Evolutionary conservation across 192 early-diverging fungal genomes (phyloP).

Genomic region (Mortierella hygrophila): DNA sequence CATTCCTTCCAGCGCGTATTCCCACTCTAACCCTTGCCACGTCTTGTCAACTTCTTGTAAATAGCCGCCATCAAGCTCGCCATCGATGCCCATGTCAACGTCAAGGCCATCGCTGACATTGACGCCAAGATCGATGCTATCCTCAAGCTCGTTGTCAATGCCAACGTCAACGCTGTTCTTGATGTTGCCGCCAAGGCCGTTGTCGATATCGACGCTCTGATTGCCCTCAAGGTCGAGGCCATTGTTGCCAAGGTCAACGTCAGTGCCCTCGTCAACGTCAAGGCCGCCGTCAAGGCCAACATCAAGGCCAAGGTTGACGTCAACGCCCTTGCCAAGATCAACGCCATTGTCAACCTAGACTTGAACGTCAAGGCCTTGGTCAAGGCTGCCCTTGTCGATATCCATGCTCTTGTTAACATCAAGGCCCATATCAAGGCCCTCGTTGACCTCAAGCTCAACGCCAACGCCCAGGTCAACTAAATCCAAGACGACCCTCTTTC

Average conservation of each 20-base stretch:
- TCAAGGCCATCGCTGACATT: not conserved
- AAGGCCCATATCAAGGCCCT: not conserved
- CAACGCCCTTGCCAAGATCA: not conserved
- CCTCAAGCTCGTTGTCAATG: not conserved
- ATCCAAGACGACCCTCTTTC: too few relatives aligned
- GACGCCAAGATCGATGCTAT: not conserved
- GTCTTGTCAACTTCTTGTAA: not conserved
- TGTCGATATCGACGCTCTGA: too few relatives aligned
- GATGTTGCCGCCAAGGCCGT: not conserved
- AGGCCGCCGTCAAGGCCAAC: not conserved
- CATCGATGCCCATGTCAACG: not conserved
- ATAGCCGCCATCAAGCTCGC: not conserved
- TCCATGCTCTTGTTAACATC: not conserved
- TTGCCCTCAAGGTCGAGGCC: not conserved
- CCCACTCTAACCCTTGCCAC: not conserved
- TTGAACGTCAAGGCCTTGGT: not conserved
- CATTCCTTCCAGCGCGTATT: too few relatives aligned
- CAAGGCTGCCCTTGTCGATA: not conserved
- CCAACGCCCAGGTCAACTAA: not conserved
- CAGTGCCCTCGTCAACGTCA: not conserved
- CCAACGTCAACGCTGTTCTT: not conserved
- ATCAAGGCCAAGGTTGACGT: not conserved
- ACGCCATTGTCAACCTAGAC: not conserved
- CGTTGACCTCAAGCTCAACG: not conserved
- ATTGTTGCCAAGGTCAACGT: not conserved